Percentiles rank a stretch among this genome's conserved stretches.
Conservation (phyloP, 116 monocot genomes). For the Zostera marina region DNA sequence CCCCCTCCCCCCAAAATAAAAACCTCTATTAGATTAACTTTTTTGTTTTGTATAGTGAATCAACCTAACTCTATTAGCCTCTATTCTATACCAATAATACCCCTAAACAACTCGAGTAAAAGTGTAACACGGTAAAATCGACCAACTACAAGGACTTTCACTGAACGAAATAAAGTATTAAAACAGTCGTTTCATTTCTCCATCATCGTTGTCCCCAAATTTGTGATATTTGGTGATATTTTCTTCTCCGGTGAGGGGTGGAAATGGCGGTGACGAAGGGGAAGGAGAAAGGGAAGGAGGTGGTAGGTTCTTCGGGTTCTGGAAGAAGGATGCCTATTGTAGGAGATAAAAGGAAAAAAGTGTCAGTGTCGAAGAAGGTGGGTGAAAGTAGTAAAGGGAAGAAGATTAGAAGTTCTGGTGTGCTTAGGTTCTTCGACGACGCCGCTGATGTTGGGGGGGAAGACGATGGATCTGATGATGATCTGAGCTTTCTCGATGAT, state of each 20-base stretch:
- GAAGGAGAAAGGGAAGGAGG: conserved; percentile 9
- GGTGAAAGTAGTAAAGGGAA: conserved; percentile 1
- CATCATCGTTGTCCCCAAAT: too few species aligned
- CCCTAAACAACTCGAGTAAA: too few species aligned
- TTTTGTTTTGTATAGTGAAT: too few species aligned
- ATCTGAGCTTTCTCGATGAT: conserved; percentile 1
- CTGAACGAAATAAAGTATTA: too few species aligned
- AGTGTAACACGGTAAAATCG: too few species aligned
- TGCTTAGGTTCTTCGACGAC: conserved; percentile 15
- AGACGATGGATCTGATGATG: conserved; percentile 5
- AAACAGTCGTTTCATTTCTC: too few species aligned
- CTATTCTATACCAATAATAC: too few species aligned
- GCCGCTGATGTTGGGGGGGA: conserved; percentile 5
- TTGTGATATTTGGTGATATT: too few species aligned
- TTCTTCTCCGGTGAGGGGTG: background rate
- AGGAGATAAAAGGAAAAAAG: conserved; percentile 6
- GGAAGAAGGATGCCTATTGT: background rate
- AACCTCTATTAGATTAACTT: too few species aligned
- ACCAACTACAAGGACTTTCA: too few species aligned
- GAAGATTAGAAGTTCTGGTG: conserved; percentile 2
- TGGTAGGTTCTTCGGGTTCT: background rate
- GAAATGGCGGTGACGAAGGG: conserved; percentile 13
- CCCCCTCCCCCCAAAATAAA: too few species aligned
- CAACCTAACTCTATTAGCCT: too few species aligned
- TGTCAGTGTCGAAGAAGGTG: background rate